A percentile compares a stretch with the other conserved stretches of the same genome.
Conservation (phyloP, 2,329 filamentous ascomycete species). For the Penicillium sp. region DNA sequence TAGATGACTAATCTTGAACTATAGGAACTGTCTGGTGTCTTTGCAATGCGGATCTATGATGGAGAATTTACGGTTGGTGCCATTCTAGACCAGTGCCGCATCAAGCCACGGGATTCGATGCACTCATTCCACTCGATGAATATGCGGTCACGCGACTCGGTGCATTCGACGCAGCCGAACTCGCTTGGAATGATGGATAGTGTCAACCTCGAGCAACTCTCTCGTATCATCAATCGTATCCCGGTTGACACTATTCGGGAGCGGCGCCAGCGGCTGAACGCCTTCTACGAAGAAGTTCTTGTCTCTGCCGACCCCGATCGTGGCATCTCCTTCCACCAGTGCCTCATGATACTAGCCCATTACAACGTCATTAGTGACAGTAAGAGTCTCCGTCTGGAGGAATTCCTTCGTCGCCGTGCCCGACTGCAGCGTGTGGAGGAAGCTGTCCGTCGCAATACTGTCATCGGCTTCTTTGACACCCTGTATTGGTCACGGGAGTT, state of each 20-base stretch:
- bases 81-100: constrained; percentile 79
- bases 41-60: constrained; percentile 95
- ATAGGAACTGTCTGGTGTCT: constrained; percentile 82
- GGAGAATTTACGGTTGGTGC: constrained; percentile 81
- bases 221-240: constrained; percentile 67
- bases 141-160: constrained; percentile 21
- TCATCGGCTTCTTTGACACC: constrained; percentile 94
- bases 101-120: constrained; percentile 51
- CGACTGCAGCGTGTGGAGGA: constrained; percentile 92
- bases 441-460: constrained; percentile 82
- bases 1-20: background rate
- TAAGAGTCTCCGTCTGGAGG: constrained; percentile 90
- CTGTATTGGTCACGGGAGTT: constrained; percentile 82
- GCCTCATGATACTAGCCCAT: constrained; percentile 93
- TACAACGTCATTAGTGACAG: constrained; percentile 99
- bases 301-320: constrained; percentile 85
- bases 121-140: constrained; percentile 16
- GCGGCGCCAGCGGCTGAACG: constrained; percentile 75
- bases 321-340: constrained; percentile 86
- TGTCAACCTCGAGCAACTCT: constrained; percentile 73
- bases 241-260: constrained; percentile 72
- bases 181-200: constrained; percentile 47
- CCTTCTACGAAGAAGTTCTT: constrained; percentile 96
- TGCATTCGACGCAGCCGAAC: constrained; percentile 19
- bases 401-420: constrained; percentile 86